Evolutionary conservation across 805 yeast genomes (phyloP).

Genomic region (Wickerhamomyces strasburgensis): DNA sequence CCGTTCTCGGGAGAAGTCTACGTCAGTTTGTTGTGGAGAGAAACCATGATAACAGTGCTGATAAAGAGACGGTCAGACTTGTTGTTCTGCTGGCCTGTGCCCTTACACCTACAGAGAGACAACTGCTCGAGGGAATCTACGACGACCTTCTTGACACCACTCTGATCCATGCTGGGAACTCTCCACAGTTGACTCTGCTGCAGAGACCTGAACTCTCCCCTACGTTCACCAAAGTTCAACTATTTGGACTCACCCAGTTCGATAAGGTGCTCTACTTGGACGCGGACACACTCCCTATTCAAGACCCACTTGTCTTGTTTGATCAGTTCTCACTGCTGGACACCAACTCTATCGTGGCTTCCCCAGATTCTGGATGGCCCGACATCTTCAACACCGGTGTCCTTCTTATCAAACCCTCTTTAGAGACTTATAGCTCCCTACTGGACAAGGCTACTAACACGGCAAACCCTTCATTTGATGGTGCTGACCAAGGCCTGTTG

Average conservation of each 20-base stretch:
- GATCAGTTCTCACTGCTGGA: constrained; percentile 15
- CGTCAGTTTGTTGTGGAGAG: too few species aligned
- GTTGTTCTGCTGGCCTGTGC: constrained; percentile 20
- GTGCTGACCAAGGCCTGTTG: constrained; percentile 83
- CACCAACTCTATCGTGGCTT: constrained; percentile 30
- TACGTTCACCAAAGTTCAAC: constrained; percentile 45
- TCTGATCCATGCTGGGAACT: constrained; percentile 17
- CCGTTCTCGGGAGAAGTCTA: constrained; percentile 41
- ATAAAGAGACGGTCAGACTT: constrained; percentile 7
- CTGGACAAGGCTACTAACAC: constrained; percentile 20
- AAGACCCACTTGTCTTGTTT: constrained; percentile 23
- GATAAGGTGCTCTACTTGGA: constrained; percentile 57
- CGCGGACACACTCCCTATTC: constrained; percentile 52
- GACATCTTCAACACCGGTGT: constrained; percentile 78
- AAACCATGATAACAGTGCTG: too few species aligned
- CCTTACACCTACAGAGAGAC: constrained; percentile 15
- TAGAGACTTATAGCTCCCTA: constrained; percentile 36
- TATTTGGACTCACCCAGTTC: constrained; percentile 41
- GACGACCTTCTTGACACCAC: constrained; percentile 27
- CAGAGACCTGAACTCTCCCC: constrained; percentile 48
- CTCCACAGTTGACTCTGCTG: constrained; percentile 29
- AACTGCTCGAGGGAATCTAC: constrained; percentile 8
- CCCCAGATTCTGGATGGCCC: constrained; percentile 81
- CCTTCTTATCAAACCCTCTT: constrained; percentile 49
- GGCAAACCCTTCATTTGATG: constrained; percentile 52